A percentile compares a stretch with the other conserved stretches of the same genome.
Evolutionary conservation across 768 basidiomycete genomes (phyloP).

Genomic region (Boletus sp.): DNA sequence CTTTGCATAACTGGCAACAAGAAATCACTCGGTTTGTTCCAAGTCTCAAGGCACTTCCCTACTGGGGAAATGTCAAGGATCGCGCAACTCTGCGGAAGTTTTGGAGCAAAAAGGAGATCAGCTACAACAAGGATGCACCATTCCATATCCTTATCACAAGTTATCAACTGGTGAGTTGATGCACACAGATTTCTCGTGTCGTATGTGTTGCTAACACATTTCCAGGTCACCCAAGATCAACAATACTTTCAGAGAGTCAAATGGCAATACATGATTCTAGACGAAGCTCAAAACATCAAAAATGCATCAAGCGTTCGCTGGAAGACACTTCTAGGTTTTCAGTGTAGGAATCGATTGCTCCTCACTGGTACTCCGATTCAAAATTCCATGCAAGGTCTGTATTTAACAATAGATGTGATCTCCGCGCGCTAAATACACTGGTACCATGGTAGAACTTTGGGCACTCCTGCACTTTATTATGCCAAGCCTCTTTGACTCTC

Average conservation of each 20-base stretch:
- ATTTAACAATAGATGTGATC: not conserved
- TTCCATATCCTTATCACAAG: slow-evolving; percentile 97
- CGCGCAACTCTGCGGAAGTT: slow-evolving; percentile 92
- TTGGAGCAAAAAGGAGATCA: slow-evolving; percentile 97
- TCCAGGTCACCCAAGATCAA: slow-evolving; percentile 90
- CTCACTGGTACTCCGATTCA: slow-evolving; percentile 98
- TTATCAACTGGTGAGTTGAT: slow-evolving; percentile 78
- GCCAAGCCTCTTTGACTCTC: slow-evolving; percentile 98
- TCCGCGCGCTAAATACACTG: slow-evolving; percentile 3
- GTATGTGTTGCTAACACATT: slow-evolving; percentile 2
- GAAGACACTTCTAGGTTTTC: slow-evolving; percentile 95
- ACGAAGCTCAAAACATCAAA: slow-evolving; percentile 99
- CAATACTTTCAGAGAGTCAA: slow-evolving; percentile 97
- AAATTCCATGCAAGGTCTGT: slow-evolving; percentile 96
- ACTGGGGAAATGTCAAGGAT: slow-evolving; percentile 98
- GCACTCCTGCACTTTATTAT: slow-evolving; percentile 99
- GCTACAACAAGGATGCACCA: slow-evolving; percentile 90
- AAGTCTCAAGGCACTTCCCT: slow-evolving; percentile 88
- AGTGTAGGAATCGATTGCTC: slow-evolving; percentile 91
- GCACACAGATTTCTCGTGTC: not conserved
- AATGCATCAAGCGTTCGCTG: slow-evolving; percentile 93
- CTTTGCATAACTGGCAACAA: slow-evolving; percentile 99
- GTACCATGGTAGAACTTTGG: slow-evolving; percentile 75
- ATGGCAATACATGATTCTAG: slow-evolving; percentile 99
- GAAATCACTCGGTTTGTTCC: slow-evolving; percentile 97